Evolutionary conservation across 768 basidiomycete genomes (phyloP).

Genomic region (Imleria badia): DNA sequence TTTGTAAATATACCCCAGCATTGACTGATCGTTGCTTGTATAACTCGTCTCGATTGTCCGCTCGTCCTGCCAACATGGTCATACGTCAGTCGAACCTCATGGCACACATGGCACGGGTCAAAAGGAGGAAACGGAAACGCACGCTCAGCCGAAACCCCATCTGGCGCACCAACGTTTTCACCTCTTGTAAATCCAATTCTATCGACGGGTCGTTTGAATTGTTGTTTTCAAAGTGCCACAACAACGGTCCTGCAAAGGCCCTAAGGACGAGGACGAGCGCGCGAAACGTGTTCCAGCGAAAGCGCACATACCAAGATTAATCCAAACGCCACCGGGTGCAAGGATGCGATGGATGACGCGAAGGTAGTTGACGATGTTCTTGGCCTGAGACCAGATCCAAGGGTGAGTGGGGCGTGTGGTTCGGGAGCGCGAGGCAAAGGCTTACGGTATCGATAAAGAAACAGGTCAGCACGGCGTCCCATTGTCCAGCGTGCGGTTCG

Average conservation of each 20-base stretch:
- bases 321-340: conserved; percentile 86
- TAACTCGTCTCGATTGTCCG: conserved; percentile 79
- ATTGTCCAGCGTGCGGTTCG: conserved; percentile 72
- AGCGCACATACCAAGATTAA: conserved; percentile 59
- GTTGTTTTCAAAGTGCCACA: conserved; percentile 99
- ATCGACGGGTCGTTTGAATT: conserved; percentile 75
- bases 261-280: not conserved
- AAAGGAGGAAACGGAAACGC: conserved; percentile 25
- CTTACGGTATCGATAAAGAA: conserved; percentile 94
- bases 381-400: conserved; percentile 53
- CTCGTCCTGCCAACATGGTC: conserved; percentile 78
- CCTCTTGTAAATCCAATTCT: conserved; percentile 87
- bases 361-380: conserved; percentile 89
- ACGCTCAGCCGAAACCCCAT: conserved; percentile 87
- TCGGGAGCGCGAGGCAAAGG: too few relatives aligned
- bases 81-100: not conserved
- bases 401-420: not conserved
- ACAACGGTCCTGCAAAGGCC: conserved; percentile 63
- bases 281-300: not conserved
- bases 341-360: conserved; percentile 83
- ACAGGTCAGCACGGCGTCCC: conserved; percentile 91
- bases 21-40: conserved; percentile 74
- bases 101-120: not conserved
- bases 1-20: conserved; percentile 85
- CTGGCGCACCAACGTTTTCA: conserved; percentile 67